Conservation (phyloP, 2,329 filamentous ascomycete genomes). For the Amauroascus verrucosus region DNA sequence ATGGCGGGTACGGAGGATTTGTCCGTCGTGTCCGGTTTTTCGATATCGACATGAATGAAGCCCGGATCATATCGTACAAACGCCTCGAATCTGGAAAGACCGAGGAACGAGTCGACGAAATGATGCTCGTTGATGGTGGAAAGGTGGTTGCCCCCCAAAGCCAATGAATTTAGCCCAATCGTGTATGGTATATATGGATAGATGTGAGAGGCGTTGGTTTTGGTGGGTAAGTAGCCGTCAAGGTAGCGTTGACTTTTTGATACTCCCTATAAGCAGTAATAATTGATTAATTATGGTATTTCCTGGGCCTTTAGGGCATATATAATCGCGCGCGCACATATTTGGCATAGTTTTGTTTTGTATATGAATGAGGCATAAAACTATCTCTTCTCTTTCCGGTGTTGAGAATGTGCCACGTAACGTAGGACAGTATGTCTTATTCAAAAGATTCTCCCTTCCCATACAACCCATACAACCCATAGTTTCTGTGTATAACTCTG, state of each 20-base stretch:
- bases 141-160: constrained; percentile 35
- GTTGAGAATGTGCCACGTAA: not conserved
- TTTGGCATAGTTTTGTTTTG: not conserved
- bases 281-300: not conserved
- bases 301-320: not conserved
- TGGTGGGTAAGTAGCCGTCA: not conserved
- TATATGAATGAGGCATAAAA: not conserved
- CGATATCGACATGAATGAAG: constrained; percentile 86
- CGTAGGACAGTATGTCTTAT: not conserved
- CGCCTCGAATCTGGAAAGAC: constrained; percentile 59
- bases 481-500: no score
- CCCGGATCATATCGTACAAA: constrained; percentile 85
- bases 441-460: no score
- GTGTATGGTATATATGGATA: not conserved
- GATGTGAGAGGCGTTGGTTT: not conserved
- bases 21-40: constrained; percentile 77
- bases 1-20: constrained; percentile 81
- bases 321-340: not conserved
- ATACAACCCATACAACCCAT: no score
- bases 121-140: constrained; percentile 52
- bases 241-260: not conserved
- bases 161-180: not conserved
- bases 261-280: not conserved
- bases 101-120: constrained; percentile 46
- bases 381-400: not conserved